These are phyloP conservation scores for Syzygium grande DNA, from an alignment of 345 rosid species.

Conservation along the genomic window DNA sequence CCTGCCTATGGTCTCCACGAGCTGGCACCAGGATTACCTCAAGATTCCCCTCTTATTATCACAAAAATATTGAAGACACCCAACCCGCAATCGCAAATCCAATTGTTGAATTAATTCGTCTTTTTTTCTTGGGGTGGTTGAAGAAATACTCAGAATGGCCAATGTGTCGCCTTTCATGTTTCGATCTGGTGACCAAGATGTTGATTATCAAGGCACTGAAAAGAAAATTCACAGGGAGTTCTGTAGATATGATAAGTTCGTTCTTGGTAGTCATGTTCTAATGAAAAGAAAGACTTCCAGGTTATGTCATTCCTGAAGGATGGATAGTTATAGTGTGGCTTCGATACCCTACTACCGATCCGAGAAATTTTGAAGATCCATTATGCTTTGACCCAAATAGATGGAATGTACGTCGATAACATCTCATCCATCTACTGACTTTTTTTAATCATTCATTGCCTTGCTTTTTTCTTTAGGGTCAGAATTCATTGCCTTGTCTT, in stretches of 20 bases:
- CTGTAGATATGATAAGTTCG: not conserved
- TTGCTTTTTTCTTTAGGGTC: no score
- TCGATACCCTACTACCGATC: conserved; percentile 16
- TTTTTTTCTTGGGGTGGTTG: conserved; percentile 10
- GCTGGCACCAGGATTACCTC: not conserved
- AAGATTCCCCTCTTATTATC: not conserved
- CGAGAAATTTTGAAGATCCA: conserved; percentile 23
- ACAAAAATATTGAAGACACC: no score
- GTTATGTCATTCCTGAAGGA: conserved; percentile 22
- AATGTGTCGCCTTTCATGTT: conserved; percentile 3
- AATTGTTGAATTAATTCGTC: not conserved
- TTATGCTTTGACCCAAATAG: conserved; percentile 26
- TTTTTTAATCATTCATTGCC: not conserved
- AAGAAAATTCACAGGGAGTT: not conserved
- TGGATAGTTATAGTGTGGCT: conserved; percentile 25
- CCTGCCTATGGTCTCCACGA: no score
- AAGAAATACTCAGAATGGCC: conserved; percentile 21
- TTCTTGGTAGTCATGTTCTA: not conserved
- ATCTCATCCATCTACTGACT: not conserved
- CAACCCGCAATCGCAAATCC: no score
- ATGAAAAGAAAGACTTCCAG: conserved; percentile 4
- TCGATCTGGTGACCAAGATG: conserved; percentile 7
- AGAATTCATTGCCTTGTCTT: not conserved
- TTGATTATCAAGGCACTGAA: conserved; percentile 13
- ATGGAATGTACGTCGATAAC: conserved; percentile 16